Percentiles rank a stretch among this genome's conserved stretches.
Evolutionary conservation across 2,329 filamentous ascomycete genomes (phyloP).

Genomic region (Ploettnerulaceae sp.): DNA sequence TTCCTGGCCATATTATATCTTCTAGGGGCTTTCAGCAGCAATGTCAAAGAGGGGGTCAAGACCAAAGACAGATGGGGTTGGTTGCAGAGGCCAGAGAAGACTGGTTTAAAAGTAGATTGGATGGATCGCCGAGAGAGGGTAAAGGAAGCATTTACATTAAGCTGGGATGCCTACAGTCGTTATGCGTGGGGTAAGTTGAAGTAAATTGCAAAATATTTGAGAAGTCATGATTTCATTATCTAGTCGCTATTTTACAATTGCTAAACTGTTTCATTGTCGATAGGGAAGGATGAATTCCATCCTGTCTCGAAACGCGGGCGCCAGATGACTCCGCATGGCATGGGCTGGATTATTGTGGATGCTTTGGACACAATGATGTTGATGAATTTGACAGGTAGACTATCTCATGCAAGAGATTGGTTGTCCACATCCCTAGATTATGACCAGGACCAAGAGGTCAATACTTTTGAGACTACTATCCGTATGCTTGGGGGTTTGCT

Average conservation of each 20-base stretch:
- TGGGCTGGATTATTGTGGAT: conserved; percentile 98
- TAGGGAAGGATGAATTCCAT: conserved; percentile 80
- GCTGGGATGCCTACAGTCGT: conserved; percentile 88
- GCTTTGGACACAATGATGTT: conserved; percentile 94
- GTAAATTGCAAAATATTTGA: neutral
- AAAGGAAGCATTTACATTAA: conserved; percentile 82
- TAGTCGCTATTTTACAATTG: too few species aligned
- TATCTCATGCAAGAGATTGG: conserved; percentile 85
- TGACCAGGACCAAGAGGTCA: conserved; percentile 91
- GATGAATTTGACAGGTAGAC: conserved; percentile 89
- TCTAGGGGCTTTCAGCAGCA: conserved; percentile 53
- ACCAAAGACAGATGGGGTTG: conserved; percentile 51
- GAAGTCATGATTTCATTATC: neutral
- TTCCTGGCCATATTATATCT: conserved; percentile 63
- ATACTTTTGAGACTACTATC: conserved; percentile 96
- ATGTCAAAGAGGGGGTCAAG: conserved; percentile 31
- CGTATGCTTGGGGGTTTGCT: conserved; percentile 92
- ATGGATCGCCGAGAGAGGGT: conserved; percentile 71
- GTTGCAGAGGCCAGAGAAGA: conserved; percentile 47
- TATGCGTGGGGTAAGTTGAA: conserved; percentile 76
- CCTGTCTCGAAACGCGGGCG: conserved; percentile 73
- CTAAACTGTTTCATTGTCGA: too few species aligned
- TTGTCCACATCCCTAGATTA: conserved; percentile 75
- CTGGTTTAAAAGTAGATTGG: conserved; percentile 60
- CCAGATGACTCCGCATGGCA: conserved; percentile 81